Evolutionary conservation across 192 early-diverging fungal genomes (phyloP).

Genomic region (Fimicolochytrium jonesii): DNA sequence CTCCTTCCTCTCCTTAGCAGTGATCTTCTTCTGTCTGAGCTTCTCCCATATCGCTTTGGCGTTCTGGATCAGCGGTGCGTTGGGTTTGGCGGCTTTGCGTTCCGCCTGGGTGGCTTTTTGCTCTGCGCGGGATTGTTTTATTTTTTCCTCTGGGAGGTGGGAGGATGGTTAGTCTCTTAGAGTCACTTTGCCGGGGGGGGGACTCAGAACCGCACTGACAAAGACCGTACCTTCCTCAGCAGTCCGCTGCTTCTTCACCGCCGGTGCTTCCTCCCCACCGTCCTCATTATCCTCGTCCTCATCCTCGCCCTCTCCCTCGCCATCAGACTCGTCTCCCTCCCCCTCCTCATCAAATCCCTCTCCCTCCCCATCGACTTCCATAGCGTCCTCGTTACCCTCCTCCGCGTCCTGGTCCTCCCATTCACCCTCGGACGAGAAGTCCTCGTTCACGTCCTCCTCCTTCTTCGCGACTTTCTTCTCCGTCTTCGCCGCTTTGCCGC

Average conservation of each 20-base stretch:
- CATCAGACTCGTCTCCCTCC: not conserved
- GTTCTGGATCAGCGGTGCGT: constrained; percentile 63
- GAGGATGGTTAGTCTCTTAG: not conserved
- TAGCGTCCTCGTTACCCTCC: constrained; percentile 1
- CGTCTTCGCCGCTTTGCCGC: not conserved
- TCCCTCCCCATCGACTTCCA: not conserved
- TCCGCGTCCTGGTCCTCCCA: constrained; percentile 6
- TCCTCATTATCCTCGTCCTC: constrained; percentile 3
- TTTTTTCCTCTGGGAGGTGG: constrained; percentile 17
- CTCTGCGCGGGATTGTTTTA: constrained; percentile 30
- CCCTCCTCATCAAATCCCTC: not conserved
- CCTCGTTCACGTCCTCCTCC: too few species aligned
- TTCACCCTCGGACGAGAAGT: constrained; percentile 13
- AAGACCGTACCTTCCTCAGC: constrained; percentile 7
- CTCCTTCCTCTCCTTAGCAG: constrained; percentile 52
- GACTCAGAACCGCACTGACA: not conserved
- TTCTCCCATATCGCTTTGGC: constrained; percentile 85
- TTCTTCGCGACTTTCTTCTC: constrained; percentile 8
- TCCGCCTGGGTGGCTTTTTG: constrained; percentile 44
- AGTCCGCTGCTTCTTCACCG: constrained; percentile 17
- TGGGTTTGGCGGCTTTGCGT: constrained; percentile 61
- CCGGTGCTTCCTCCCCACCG: not conserved
- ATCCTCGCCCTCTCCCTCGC: not conserved
- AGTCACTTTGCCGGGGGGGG: too few species aligned
- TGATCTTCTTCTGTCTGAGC: constrained; percentile 68